A percentile compares a stretch with the other conserved stretches of the same genome.
Conservation (phyloP, 2,329 filamentous ascomycete genomes). For the Aspergillus viridinutans region DNA sequence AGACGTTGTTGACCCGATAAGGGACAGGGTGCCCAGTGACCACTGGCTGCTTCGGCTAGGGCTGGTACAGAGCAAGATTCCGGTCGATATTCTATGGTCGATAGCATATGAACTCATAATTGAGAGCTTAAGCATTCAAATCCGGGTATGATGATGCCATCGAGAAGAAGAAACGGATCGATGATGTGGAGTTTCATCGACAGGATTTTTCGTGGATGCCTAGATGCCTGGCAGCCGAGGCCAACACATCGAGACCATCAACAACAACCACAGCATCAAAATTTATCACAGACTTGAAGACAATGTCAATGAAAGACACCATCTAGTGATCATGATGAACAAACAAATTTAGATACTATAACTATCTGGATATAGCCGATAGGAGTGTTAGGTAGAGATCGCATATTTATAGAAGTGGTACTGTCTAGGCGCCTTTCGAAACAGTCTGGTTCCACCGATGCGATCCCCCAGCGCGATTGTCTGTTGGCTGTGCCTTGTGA, state of each 20-base stretch:
- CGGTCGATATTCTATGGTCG: background rate
- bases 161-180: background rate
- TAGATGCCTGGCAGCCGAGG: constrained; percentile 9
- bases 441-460: constrained; percentile 14
- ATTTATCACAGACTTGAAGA: background rate
- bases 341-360: background rate
- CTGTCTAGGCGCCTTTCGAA: constrained; percentile 17
- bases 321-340: background rate
- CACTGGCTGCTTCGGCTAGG: no score
- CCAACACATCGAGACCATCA: background rate
- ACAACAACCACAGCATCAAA: background rate
- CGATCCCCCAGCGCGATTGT: background rate
- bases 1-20: background rate
- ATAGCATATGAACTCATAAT: background rate
- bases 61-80: background rate
- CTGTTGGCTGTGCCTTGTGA: background rate
- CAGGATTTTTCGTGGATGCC: constrained; percentile 14
- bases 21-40: no score
- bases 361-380: background rate
- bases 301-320: background rate
- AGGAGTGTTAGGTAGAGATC: background rate
- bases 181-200: background rate
- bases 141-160: background rate
- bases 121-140: background rate
- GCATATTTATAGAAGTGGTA: background rate